Conservation (phyloP, 768 basidiomycete species). For the Phanerochaete carnosa region DNA sequence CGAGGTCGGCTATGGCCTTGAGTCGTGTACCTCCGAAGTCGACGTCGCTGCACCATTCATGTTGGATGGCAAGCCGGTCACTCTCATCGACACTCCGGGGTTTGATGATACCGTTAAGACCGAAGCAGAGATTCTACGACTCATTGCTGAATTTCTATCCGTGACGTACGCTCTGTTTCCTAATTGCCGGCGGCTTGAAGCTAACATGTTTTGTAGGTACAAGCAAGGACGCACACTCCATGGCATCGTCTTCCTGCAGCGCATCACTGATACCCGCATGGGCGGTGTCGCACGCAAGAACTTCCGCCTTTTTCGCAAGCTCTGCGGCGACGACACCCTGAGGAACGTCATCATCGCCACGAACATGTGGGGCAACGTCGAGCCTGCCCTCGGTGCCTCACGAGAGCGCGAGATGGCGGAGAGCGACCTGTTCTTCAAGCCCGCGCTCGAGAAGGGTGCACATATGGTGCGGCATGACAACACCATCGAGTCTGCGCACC, state of each 20-base stretch:
- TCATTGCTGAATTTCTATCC: background rate
- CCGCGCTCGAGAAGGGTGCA: conserved; percentile 47
- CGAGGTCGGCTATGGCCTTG: conserved; percentile 5
- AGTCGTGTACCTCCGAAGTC: conserved; percentile 14
- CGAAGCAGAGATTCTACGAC: conserved; percentile 34
- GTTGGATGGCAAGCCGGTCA: background rate
- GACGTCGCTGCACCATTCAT: background rate
- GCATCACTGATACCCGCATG: conserved; percentile 17
- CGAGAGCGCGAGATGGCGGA: conserved; percentile 43
- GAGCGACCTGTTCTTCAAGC: conserved; percentile 46
- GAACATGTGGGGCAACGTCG: conserved; percentile 51
- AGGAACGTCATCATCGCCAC: conserved; percentile 50
- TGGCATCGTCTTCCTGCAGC: conserved; percentile 21
- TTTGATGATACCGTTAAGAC: conserved; percentile 14
- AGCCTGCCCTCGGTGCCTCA: conserved; percentile 31
- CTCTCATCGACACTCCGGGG: conserved; percentile 17
- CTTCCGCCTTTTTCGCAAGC: conserved; percentile 46
- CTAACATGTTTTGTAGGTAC: no score
- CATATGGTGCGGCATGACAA: conserved; percentile 41
- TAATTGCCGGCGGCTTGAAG: background rate
- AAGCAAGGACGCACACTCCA: conserved; percentile 8
- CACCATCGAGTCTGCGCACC: conserved; percentile 37
- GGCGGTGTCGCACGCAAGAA: conserved; percentile 30
- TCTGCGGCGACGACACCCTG: conserved; percentile 49
- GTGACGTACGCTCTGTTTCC: background rate